Evolutionary conservation across 306 rosid species (phyloP).

Genomic region (Morella rubra): DNA sequence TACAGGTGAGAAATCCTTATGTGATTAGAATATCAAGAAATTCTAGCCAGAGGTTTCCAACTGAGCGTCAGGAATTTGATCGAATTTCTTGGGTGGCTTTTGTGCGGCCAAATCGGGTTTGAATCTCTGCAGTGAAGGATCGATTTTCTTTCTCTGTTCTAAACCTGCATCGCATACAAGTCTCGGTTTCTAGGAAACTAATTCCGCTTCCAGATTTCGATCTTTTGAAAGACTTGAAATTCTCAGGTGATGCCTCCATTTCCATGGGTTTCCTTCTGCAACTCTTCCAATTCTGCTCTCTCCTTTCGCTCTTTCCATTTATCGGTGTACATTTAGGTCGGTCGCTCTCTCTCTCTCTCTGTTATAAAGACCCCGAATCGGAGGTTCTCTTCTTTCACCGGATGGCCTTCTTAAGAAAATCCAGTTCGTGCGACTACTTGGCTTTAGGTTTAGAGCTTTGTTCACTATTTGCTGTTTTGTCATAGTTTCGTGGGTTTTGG

Average conservation of each 20-base stretch:
- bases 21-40: slow-evolving; percentile 35
- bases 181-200: slow-evolving; percentile 9
- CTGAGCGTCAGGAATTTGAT: slow-evolving; percentile 16
- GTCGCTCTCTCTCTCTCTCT: background rate
- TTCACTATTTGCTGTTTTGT: background rate
- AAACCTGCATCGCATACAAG: slow-evolving; percentile 23
- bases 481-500: background rate
- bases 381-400: background rate
- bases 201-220: slow-evolving; percentile 10
- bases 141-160: slow-evolving; percentile 10
- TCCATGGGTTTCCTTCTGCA: slow-evolving; percentile 13
- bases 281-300: background rate
- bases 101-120: background rate
- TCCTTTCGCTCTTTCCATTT: slow-evolving; percentile 14
- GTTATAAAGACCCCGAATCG: slow-evolving; percentile 1
- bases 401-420: slow-evolving; percentile 1
- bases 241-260: slow-evolving; percentile 29
- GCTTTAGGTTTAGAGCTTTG: background rate
- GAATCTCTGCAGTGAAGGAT: slow-evolving; percentile 18
- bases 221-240: slow-evolving; percentile 15
- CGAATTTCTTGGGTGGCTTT: background rate
- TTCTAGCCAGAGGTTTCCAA: slow-evolving; percentile 14
- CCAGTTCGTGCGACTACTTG: background rate
- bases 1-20: slow-evolving; percentile 52
- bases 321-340: slow-evolving; percentile 8